Evolutionary conservation across 805 yeast species (phyloP), one percentile per base, ranked within the genome.

Genomic region (Saccharomycopsis capsularis): DNA sequence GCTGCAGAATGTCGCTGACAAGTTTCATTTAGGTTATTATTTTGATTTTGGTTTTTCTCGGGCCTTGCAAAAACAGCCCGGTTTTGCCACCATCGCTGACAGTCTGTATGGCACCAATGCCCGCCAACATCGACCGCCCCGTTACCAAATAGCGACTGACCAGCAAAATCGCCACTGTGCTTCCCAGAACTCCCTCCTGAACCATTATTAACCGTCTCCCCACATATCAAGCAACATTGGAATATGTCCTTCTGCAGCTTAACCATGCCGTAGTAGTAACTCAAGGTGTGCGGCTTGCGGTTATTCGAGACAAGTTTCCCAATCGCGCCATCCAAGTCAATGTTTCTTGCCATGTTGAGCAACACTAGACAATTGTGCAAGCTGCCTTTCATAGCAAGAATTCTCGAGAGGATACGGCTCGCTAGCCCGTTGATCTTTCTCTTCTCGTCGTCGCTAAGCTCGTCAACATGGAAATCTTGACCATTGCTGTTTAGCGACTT

Each of bases 351-450:
- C 13, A 16, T 13, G 29, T 44, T 37, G 23, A 44, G 16, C 21
- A 44, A 24, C 22, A 44, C 35, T 29, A 44, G 13, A 22, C 47
- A 44, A 38, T 44, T 35, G 13, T 44, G n/a, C 7, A 44, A 13
- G 3, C 4, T 11, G 4, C 42, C 41, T 44, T 44, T 44, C 15
- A 37, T 24, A 9, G 18, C 3, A 24, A 27, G 16, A 3, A 44
- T 30, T 4, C 23, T 24, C 19, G 16, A 24, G 7, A 44, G 5
- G 3, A 44, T 36, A 6, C 11, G 6, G 18, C 18, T 36, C 24
- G 47, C 15, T 6, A 44, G 7, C 4, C 23, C 13, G 25, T 44
- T 37, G 4, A 44, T 37, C 18, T 15, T 6, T 5, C 13, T 16
- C 5, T 9, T 19, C 19, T 9, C 13, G 5, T 7, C 41, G 6